phyloP scores from a whole-genome alignment of 305 asterid species.

The Solanum aculeatissimum region DNA sequence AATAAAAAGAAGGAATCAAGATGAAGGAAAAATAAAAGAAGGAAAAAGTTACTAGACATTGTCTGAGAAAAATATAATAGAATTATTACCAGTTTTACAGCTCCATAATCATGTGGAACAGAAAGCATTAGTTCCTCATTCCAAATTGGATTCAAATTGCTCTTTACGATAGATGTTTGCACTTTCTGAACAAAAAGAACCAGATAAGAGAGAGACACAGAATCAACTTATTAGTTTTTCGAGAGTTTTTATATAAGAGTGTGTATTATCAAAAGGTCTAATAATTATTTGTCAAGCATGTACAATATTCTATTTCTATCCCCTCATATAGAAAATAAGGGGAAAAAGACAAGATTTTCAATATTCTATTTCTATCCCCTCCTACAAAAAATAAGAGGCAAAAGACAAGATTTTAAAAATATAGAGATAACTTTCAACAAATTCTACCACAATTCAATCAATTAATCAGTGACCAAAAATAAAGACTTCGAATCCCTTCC shows the following conservation, averaged over 20 bases:
- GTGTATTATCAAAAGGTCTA: background rate
- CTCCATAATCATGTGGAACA: conserved; percentile 65
- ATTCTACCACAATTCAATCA: background rate
- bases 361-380: background rate
- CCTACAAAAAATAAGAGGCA: background rate
- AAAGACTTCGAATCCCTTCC: background rate
- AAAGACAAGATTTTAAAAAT: background rate
- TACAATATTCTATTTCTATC: background rate
- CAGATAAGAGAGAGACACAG: background rate
- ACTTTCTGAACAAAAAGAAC: conserved; percentile 43
- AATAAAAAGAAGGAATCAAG: background rate
- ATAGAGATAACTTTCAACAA: background rate
- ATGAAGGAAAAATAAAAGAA: background rate
- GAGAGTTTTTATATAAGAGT: background rate
- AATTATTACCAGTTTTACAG: conserved; percentile 58
- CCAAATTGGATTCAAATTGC: conserved; percentile 91
- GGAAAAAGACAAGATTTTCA: background rate
- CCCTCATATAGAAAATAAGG: background rate
- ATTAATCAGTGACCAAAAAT: background rate
- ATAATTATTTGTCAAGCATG: background rate
- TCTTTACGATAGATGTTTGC: conserved; percentile 56
- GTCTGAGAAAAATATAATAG: background rate
- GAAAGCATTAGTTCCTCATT: conserved; percentile 90
- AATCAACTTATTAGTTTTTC: background rate
- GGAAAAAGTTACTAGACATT: background rate